A percentile compares a stretch with the other conserved stretches of the same genome.
phyloP scores from a whole-genome alignment of 2,329 filamentous ascomycete genomes.

The Aspergillus novofumigatus region DNA sequence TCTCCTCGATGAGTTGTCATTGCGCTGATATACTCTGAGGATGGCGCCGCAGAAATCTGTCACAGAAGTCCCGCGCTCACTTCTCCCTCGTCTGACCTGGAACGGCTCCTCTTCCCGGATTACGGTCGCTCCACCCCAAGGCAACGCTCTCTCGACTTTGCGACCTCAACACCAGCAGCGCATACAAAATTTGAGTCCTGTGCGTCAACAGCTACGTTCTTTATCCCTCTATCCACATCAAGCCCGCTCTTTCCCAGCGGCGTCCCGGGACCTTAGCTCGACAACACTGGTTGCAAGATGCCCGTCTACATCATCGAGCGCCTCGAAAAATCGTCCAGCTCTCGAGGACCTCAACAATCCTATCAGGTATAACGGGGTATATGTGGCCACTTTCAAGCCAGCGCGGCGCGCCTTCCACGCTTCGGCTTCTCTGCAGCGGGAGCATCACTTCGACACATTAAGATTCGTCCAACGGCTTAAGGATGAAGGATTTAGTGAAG shows the following conservation, averaged over 20 bases:
- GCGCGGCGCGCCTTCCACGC: constrained; percentile 57
- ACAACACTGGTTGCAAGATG: constrained; percentile 19
- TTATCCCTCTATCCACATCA: constrained; percentile 7
- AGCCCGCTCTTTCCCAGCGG: constrained; percentile 12
- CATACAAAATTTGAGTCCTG: constrained; percentile 19
- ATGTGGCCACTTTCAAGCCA: constrained; percentile 41
- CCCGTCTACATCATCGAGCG: constrained; percentile 9
- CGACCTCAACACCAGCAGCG: constrained; percentile 20
- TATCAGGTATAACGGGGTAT: constrained; percentile 45
- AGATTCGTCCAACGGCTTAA: constrained; percentile 92
- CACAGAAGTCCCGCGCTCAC: constrained; percentile 40
- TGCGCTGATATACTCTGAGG: constrained; percentile 2
- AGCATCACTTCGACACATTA: constrained; percentile 97
- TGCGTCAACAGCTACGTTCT: constrained; percentile 19
- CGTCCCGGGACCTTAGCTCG: constrained; percentile 11
- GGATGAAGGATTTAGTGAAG: constrained; percentile 89
- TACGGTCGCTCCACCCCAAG: constrained; percentile 25
- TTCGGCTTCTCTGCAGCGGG: constrained; percentile 58
- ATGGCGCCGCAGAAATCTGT: constrained; percentile 43
- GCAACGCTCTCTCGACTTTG: constrained; percentile 20
- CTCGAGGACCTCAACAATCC: constrained; percentile 25
- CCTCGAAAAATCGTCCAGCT: constrained; percentile 9
- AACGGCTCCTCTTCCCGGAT: constrained; percentile 34
- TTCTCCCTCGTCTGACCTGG: constrained; percentile 42
- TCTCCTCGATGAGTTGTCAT: neutral